A percentile compares a stretch with the other conserved stretches of the same genome.
phyloP scores from a whole-genome alignment of 192 early-diverging fungal species.

The Spizellomyces sp. region DNA sequence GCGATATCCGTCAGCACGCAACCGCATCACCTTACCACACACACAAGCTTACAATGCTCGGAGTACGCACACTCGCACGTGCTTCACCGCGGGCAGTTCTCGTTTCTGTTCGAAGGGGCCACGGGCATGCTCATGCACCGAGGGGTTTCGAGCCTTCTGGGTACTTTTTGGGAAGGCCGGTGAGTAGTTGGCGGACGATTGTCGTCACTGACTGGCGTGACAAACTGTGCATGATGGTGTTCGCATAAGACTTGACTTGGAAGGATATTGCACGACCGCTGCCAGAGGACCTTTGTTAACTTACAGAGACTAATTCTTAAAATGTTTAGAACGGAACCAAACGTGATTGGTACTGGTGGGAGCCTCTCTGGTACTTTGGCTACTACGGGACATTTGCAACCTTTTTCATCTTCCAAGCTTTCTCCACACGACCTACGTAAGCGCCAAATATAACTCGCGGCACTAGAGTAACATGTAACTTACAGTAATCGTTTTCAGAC shows the following conservation, averaged over 20 bases:
- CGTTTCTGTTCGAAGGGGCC: slow-evolving; percentile 14
- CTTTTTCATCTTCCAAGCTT: slow-evolving; percentile 33
- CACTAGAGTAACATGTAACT: background rate
- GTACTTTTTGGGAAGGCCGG: slow-evolving; percentile 27
- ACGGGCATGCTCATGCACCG: slow-evolving; percentile 7
- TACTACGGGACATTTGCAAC: slow-evolving; percentile 36
- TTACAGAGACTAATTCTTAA: background rate
- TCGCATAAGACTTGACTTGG: no score
- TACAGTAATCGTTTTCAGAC: slow-evolving; percentile 15
- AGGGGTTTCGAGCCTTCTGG: slow-evolving; percentile 27
- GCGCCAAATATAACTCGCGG: background rate
- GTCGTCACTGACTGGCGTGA: background rate
- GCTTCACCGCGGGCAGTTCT: background rate
- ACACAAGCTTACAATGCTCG: background rate
- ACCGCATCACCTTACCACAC: no score
- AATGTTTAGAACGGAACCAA: slow-evolving; percentile 9
- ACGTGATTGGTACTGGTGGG: slow-evolving; percentile 47
- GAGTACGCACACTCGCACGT: background rate
- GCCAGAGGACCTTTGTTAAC: background rate
- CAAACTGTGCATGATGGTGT: background rate
- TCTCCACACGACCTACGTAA: slow-evolving; percentile 37
- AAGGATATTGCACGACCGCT: background rate
- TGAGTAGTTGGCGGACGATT: background rate
- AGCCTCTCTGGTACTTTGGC: slow-evolving; percentile 43
- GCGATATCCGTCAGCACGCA: no score